These are phyloP conservation scores for Phytomonas sp. DNA, from an alignment of 208 protist genomes.

Conservation along the genomic window DNA sequence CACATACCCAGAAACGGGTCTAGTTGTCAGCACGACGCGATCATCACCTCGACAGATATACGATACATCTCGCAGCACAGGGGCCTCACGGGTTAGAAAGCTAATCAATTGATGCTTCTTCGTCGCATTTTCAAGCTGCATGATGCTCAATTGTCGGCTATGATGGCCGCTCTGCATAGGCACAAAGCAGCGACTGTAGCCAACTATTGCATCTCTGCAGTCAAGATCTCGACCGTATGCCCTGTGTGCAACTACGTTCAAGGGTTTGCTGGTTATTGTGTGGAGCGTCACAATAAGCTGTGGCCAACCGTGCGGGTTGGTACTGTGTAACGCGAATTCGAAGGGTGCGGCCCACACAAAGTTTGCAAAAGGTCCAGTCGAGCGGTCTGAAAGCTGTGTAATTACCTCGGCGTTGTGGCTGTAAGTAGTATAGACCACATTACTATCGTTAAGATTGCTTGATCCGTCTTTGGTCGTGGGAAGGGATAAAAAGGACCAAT, in stretches of 20 bases:
- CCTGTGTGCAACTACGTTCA: slow-evolving; percentile 20
- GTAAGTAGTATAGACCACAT: slow-evolving; percentile 42
- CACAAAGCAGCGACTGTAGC: slow-evolving; percentile 77
- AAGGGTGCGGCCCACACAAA: slow-evolving; percentile 75
- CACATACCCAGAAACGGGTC: slow-evolving; percentile 50
- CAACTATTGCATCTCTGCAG: slow-evolving; percentile 45
- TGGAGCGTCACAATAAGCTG: slow-evolving; percentile 76
- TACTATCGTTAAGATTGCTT: slow-evolving; percentile 7
- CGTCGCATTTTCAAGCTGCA: slow-evolving; percentile 69
- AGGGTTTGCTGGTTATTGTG: slow-evolving; percentile 32
- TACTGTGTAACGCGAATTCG: slow-evolving; percentile 73
- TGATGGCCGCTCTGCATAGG: slow-evolving; percentile 61
- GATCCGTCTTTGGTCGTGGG: slow-evolving; percentile 2
- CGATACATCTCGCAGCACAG: slow-evolving; percentile 65
- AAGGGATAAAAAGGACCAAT: slow-evolving; percentile 58
- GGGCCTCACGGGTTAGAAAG: slow-evolving; percentile 41
- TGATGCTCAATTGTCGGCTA: slow-evolving; percentile 42
- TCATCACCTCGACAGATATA: slow-evolving; percentile 79
- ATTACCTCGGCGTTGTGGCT: slow-evolving; percentile 71
- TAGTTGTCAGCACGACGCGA: slow-evolving; percentile 55
- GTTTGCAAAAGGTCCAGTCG: slow-evolving; percentile 42
- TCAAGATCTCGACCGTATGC: slow-evolving; percentile 31
- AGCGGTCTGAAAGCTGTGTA: slow-evolving; percentile 65
- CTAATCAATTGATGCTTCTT: slow-evolving; percentile 49
- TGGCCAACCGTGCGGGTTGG: slow-evolving; percentile 77